These are phyloP conservation scores for Capsicum chinense DNA, from an alignment of 257 asterid genomes.

Conservation along the genomic window DNA sequence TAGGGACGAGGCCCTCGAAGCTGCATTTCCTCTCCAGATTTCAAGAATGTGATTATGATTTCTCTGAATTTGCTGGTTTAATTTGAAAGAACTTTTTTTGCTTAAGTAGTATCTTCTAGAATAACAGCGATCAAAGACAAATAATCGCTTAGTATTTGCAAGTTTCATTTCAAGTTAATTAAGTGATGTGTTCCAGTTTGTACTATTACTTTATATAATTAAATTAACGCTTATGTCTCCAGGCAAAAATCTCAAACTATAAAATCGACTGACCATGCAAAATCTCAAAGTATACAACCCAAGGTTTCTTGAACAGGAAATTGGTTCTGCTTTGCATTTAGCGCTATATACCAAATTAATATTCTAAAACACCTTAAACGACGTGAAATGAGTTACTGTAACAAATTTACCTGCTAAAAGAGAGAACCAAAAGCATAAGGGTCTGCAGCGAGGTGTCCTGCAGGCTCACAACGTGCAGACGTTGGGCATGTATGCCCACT, in stretches of 20 bases:
- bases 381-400: too few relatives aligned
- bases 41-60: conserved; percentile 60
- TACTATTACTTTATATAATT: background rate
- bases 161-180: background rate
- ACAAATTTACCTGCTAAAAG: too few relatives aligned
- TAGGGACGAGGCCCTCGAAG: conserved; percentile 70
- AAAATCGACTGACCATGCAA: too few relatives aligned
- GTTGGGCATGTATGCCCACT: too few relatives aligned
- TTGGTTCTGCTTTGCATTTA: too few relatives aligned
- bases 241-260: background rate
- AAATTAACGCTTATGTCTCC: background rate
- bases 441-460: too few relatives aligned
- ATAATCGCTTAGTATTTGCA: background rate
- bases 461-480: too few relatives aligned
- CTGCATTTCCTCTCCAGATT: conserved; percentile 79
- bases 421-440: too few relatives aligned
- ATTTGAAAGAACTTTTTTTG: background rate
- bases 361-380: too few relatives aligned
- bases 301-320: too few relatives aligned
- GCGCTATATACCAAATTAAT: too few relatives aligned
- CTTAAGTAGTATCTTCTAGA: background rate
- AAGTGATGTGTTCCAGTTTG: background rate
- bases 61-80: conserved; percentile 5
- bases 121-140: background rate
- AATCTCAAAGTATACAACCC: too few relatives aligned